Percentiles rank a stretch among this genome's conserved stretches.
Conservation (phyloP, 2,329 filamentous ascomycete species). For the Trichoderma aggressivum region DNA sequence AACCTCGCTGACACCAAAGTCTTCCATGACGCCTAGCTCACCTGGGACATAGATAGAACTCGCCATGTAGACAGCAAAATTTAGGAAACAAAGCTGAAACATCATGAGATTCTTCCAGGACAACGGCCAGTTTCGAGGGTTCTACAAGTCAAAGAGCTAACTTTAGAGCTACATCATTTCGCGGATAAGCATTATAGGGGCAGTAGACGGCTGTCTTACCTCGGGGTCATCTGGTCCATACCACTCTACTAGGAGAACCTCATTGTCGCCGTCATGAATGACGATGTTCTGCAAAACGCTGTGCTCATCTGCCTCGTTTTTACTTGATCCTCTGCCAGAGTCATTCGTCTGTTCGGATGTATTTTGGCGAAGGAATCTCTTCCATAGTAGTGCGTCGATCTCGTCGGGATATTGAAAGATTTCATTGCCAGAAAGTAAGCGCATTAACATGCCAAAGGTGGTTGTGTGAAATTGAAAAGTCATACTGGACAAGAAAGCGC, state of each 20-base stretch:
- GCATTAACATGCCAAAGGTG: not conserved
- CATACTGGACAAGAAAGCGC: not conserved
- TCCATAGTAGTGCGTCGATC: not conserved
- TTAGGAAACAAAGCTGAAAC: not conserved
- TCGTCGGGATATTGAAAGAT: not conserved
- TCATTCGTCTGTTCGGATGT: not conserved
- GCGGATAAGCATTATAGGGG: not conserved
- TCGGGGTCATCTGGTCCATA: not conserved
- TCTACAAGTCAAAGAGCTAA: not conserved
- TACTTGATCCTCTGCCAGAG: not conserved
- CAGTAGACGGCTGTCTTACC: not conserved
- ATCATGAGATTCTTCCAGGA: not conserved
- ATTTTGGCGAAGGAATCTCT: not conserved
- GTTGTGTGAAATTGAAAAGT: not conserved
- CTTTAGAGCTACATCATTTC: not conserved
- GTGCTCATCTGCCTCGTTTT: not conserved
- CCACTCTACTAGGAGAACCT: not conserved
- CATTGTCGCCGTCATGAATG: too few species aligned
- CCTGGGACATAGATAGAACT: not conserved
- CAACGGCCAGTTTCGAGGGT: not conserved
- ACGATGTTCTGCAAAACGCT: not conserved
- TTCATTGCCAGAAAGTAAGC: not conserved
- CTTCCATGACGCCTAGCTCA: not conserved
- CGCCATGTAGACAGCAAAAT: not conserved
- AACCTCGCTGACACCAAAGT: not conserved